Conservation (phyloP, 768 basidiomycete genomes). For the Antrodiella citrinella region DNA sequence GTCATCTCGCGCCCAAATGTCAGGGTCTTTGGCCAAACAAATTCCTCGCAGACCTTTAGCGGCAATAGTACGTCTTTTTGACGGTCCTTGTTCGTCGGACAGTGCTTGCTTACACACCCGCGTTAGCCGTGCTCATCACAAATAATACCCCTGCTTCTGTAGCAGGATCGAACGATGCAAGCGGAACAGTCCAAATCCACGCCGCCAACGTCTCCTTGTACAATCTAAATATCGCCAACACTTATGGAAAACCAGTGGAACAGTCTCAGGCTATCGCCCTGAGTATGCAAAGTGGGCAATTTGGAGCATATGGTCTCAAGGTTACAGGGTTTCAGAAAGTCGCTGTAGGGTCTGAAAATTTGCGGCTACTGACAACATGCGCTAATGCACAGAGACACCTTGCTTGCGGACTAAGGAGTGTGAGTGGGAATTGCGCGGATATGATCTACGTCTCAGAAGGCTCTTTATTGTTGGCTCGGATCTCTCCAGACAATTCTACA, state of each 20-base stretch:
- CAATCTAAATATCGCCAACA: slow-evolving; percentile 20
- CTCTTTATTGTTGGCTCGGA: not conserved
- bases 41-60: slow-evolving; percentile 11
- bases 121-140: slow-evolving; percentile 17
- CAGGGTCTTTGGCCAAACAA: slow-evolving; percentile 17
- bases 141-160: slow-evolving; percentile 17
- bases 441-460: not conserved
- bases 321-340: slow-evolving; percentile 15
- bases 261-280: slow-evolving; percentile 18
- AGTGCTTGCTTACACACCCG: too few species aligned
- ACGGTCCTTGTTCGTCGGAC: too few species aligned
- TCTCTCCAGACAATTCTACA: slow-evolving; percentile 14
- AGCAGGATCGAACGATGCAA: slow-evolving; percentile 19
- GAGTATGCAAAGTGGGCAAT: slow-evolving; percentile 13
- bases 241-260: slow-evolving; percentile 13
- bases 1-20: slow-evolving; percentile 15
- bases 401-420: slow-evolving; percentile 16
- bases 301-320: slow-evolving; percentile 17
- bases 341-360: not conserved
- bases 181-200: slow-evolving; percentile 18
- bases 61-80: slow-evolving; percentile 15
- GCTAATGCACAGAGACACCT: slow-evolving; percentile 11
- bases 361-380: not conserved
- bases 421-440: slow-evolving; percentile 4
- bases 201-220: slow-evolving; percentile 17